Base-by-base conservation (phyloP, 2,329 filamentous ascomycete genomes). In the Chrysosporium keratinophilum region DNA sequence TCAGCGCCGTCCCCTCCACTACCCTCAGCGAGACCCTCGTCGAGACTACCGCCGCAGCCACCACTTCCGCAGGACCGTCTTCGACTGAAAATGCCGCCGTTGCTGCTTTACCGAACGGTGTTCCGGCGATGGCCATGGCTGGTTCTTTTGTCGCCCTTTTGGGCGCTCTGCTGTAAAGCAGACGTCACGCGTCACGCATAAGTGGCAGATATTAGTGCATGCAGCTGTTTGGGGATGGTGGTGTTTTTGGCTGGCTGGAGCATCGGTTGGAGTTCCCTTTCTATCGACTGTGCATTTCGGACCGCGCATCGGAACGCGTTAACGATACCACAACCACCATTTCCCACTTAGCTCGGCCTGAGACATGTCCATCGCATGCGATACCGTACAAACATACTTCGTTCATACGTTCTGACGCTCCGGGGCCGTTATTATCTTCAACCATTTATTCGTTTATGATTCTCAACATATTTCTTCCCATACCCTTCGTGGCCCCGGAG, bases 61-160 rank as follows among this genome's bases (percentile, higher is more conserved):
- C 52, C 19, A 51, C 40, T 11, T 43, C 46, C 43, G 28, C 15
- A 23, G 28, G 53, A 12, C 37, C 54, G 3, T 9, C 58, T 31
- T 19, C 56, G 9, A 47, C 57, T 39, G 45, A 52, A 15, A 55
- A 60, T 47, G 57, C 54, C 35, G 57, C 51, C 41, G 61, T 59
- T 11, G 54, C 58, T 23, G 47, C 48, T 17, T 19, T 61, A 28
- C 56, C 53, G 52, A 53, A 50, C 11, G 50, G 47, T 11, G 49
- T 69, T 52, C 64, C 67, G 5, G 63, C 63, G 31, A 66, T 64
- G 14, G 57, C 71, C 7, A 60, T 66, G 20, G 69, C 67, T 17
- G 69, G 70, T 40, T 69, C 67, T 14, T 59, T 72, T 43, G 69
- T 67, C 43, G 58, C 70, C 50, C 57, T 69, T 54, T 43, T 72